phyloP scores from a whole-genome alignment of 495 filamentous ascomycete species.

The Xylaria palmicola region DNA sequence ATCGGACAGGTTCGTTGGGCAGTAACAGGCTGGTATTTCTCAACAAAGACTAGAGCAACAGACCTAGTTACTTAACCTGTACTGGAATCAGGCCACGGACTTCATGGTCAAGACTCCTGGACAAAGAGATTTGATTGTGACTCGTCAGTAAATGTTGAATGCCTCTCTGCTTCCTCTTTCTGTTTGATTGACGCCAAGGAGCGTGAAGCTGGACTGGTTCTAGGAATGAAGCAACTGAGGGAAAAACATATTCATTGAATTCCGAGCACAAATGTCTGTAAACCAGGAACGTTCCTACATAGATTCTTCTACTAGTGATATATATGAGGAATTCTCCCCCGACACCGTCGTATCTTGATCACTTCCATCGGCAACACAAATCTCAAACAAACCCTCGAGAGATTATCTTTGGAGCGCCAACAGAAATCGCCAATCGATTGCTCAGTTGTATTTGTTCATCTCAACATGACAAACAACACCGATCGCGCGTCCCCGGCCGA shows the following conservation, averaged over 20 bases:
- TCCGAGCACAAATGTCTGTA: not conserved
- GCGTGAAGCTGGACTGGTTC: not conserved
- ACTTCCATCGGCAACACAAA: no score
- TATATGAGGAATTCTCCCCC: no score
- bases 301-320: no score
- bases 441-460: no score
- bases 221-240: not conserved
- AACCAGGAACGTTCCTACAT: no score
- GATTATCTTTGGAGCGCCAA: no score
- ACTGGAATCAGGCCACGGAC: not conserved
- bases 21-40: not conserved
- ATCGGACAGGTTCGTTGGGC: not conserved
- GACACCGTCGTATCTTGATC: no score
- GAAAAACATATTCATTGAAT: not conserved
- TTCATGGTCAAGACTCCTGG: not conserved
- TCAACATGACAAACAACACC: not conserved
- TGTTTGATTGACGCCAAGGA: not conserved
- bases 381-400: not conserved
- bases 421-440: no score
- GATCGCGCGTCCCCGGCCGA: no score
- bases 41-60: not conserved
- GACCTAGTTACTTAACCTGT: not conserved
- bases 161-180: not conserved
- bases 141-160: not conserved
- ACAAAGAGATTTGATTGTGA: not conserved